Base-by-base conservation (phyloP, 352 stramenopile species). In the Achlya hypogyna region DNA sequence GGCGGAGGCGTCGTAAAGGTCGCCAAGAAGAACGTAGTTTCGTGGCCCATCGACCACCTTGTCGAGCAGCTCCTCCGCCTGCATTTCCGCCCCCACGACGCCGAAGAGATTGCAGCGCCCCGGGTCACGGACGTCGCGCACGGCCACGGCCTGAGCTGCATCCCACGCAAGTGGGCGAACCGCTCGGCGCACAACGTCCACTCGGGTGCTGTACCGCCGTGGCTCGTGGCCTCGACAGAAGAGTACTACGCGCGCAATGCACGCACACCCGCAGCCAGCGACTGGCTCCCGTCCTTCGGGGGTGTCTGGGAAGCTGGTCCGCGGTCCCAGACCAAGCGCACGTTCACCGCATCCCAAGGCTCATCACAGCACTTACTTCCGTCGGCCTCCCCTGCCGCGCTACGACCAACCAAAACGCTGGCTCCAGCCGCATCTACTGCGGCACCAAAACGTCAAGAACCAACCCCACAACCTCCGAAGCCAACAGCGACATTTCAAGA, bases 281-380 rank as follows among this genome's bases (percentile, higher is more conserved):
- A 75, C 23, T 92, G 84, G 84, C 68, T 92, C 16, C 84, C 84
- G 23, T 90, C 90, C 45, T 92, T 92, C 65, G 82, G 84, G 14
- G 73, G 79, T 0, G 82, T 92, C 16, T 92, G 84, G 84, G 78
- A 92, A 62, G 79, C 86, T 42, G 82, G 82, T 0, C 73, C 82
- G 27, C 80, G 84, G 2, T 76, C 69, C 40, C 79, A 78, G 63
- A 89, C 81, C 8, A 82, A 84, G 34, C 71, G 77, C 64, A 70
- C 76, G 20, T 90, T 92, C 52, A 10, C 38, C 12, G 38, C 38
- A n/a, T n/a, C n/a, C n/a, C n/a, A n/a, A n/a, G n/a, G n/a, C n/a
- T n/a, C n/a, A n/a, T n/a, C n/a, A n/a, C n/a, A n/a, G n/a, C n/a
- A n/a, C n/a, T n/a, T n/a, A n/a, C n/a, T n/a, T n/a, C n/a, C n/a